Conservation (phyloP, 345 rosid species). For the Gossypium anomalum region DNA sequence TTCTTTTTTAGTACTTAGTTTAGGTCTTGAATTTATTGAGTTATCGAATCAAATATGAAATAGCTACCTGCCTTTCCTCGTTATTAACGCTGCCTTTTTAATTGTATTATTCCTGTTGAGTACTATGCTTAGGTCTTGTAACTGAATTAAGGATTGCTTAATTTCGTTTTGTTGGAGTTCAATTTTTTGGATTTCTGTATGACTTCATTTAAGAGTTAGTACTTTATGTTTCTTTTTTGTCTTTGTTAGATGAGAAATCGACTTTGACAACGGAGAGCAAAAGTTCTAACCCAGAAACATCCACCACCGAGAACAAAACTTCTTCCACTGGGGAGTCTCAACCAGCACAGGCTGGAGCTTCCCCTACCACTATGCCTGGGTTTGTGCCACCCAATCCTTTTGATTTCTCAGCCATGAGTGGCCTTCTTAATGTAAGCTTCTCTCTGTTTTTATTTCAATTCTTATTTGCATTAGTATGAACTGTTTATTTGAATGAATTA, state of each 20-base stretch:
- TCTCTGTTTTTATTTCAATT: not conserved
- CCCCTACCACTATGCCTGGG: conserved; percentile 37
- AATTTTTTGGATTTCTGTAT: not conserved
- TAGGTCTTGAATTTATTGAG: not conserved
- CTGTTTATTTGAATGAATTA: not conserved
- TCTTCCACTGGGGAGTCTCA: conserved; percentile 49
- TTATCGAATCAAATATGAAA: not conserved
- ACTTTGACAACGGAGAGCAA: conserved; percentile 28
- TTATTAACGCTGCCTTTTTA: not conserved
- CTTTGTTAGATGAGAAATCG: conserved; percentile 48
- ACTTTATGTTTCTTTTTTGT: not conserved
- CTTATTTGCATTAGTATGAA: not conserved
- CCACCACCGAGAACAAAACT: conserved; percentile 41
- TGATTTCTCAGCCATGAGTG: conserved; percentile 84
- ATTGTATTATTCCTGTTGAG: not conserved
- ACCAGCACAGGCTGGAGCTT: conserved; percentile 30
- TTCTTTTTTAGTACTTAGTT: not conserved
- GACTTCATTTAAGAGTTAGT: not conserved
- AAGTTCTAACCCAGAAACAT: conserved; percentile 41
- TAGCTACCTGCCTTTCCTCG: not conserved
- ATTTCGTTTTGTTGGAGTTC: not conserved
- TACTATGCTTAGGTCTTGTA: not conserved
- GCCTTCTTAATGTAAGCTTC: conserved; percentile 67
- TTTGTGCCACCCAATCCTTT: conserved; percentile 52
- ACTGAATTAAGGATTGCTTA: conserved; percentile 1